Percentiles rank a stretch among this genome's conserved stretches.
phyloP scores from a whole-genome alignment of 768 basidiomycete genomes.

The Lentinula raphanica region DNA sequence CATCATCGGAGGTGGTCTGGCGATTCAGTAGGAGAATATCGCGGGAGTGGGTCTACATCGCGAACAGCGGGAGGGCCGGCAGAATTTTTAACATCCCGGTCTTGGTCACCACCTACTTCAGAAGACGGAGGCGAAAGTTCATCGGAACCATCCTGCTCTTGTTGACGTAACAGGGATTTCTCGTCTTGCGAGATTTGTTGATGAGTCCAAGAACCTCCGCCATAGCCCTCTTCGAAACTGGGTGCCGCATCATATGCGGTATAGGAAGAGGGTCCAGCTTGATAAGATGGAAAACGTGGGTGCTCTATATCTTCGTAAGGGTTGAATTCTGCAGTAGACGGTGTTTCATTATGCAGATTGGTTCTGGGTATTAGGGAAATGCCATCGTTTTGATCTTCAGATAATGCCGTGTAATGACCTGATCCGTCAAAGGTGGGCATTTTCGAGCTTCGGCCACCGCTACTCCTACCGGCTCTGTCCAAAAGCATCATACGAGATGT shows the following conservation, averaged over 20 bases:
- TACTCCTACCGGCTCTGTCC: neutral
- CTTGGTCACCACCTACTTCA: neutral
- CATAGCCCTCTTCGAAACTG: conserved; percentile 1
- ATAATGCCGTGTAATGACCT: neutral
- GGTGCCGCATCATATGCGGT: neutral
- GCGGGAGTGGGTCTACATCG: neutral
- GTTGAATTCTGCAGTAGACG: neutral
- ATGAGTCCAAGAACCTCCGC: conserved; percentile 7
- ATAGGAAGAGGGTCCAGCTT: neutral
- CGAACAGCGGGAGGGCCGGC: neutral
- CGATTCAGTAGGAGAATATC: neutral
- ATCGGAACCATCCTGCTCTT: neutral
- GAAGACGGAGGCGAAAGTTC: neutral
- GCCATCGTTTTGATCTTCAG: neutral
- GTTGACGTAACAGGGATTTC: neutral
- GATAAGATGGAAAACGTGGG: neutral
- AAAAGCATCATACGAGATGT: conserved; percentile 22
- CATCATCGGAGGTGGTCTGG: neutral
- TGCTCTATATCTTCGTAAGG: conserved; percentile 2
- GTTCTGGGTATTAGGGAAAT: neutral
- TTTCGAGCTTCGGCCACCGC: neutral
- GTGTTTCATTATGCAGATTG: no score
- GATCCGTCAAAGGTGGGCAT: neutral
- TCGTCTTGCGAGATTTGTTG: conserved; percentile 1
- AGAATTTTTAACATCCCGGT: neutral